Percentiles rank a stretch among this genome's conserved stretches.
Conservation (phyloP, 2,329 filamentous ascomycete genomes). For the Diaporthe sp. region DNA sequence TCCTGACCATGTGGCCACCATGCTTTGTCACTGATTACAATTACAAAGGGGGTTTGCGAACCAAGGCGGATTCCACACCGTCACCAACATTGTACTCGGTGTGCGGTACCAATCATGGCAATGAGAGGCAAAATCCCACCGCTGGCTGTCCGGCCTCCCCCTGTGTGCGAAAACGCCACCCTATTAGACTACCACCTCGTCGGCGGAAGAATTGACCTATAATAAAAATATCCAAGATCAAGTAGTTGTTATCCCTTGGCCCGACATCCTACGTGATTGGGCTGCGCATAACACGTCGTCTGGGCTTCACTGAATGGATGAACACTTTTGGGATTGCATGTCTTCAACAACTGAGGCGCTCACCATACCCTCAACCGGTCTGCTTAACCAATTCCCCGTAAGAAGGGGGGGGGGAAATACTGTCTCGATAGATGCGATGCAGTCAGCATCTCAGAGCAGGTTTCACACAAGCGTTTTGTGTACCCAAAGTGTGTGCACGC, state of each 20-base stretch:
- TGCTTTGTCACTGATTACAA: constrained; percentile 31
- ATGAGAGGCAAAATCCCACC: not conserved
- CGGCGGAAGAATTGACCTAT: not conserved
- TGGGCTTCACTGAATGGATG: not conserved
- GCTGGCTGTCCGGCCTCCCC: not conserved
- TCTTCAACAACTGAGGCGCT: not conserved
- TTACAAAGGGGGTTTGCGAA: constrained; percentile 6
- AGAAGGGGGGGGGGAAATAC: too few species aligned
- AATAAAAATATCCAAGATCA: not conserved
- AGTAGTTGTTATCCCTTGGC: not conserved
- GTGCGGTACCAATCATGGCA: not conserved
- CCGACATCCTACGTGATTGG: too few species aligned
- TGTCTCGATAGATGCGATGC: not conserved
- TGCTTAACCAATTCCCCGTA: not conserved
- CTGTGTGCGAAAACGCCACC: not conserved
- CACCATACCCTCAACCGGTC: not conserved
- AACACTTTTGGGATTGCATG: not conserved
- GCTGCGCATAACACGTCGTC: not conserved
- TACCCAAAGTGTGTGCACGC: not conserved
- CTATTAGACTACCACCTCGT: not conserved
- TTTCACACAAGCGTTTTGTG: not conserved
- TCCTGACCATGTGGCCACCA: constrained; percentile 20
- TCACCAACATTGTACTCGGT: not conserved
- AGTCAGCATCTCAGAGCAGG: not conserved
- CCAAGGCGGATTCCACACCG: not conserved